Base-by-base conservation (phyloP, 164 flowering plant genomes). In the Tetrastigma voinierianum region DNA sequence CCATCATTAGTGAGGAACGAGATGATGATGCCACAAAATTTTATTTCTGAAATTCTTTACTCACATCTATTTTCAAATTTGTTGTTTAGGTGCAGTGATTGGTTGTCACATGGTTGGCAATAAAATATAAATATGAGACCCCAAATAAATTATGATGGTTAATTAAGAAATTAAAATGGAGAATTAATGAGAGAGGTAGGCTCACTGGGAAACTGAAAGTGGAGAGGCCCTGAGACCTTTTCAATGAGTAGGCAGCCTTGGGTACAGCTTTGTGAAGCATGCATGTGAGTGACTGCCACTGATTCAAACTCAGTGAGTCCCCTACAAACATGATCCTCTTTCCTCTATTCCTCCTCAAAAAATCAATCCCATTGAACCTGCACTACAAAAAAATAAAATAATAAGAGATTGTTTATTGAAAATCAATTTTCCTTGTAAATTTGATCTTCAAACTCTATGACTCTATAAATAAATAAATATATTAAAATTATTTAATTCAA, bases 261-360 rank as follows among this genome's bases (percentile, higher is more conserved):
- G 78, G 78, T 12, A 66, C 66, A 4, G 78, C 55, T 17, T 49
- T 43, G 19, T 75, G 74, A 59, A 78, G 66, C 78, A 78, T 59
- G 63, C 81, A 78, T 1, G 70, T 62, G 1, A 78, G 71, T 19
- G 81, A 78, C 49, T 74, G 74, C 81, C 78, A 75, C 24, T 74
- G 75, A 52, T 78, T 78, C n/a, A 66, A 53, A 23, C 81, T 78
- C 24, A 78, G 57, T 17, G 81, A 78, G 60, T 78, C 78, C 40
- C 40, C 40, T 7, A 32, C 40, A 32, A 32, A 32, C 40, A 32
- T 32, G 40, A 32, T 32, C 40, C 21, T n/a, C 45, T 78, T 75
- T 52, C 78, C 81, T 52, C 70, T 72, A 11, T 59, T 54, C 46
- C 70, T 78, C 18, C 20, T 45, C 70, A 78, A 46, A n/a, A 78